Evolutionary conservation across 345 rosid genomes (phyloP).

Genomic region (Xanthoceras sorbifolium): DNA sequence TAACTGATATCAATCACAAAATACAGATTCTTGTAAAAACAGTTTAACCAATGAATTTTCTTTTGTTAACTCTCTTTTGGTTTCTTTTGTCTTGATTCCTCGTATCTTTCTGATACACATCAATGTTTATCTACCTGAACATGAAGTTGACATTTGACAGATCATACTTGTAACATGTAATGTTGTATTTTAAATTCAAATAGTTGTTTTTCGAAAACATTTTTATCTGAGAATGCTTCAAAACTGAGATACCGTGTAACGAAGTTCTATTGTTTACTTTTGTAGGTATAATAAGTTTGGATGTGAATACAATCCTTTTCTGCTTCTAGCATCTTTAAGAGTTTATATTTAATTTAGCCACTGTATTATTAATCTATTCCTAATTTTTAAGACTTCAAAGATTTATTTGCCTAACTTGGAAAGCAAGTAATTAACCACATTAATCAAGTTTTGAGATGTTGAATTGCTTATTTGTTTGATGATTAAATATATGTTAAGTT

Average conservation of each 20-base stretch:
- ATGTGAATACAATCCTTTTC: no score
- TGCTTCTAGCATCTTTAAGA: no score
- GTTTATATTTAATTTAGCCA: no score
- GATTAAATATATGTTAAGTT: not conserved
- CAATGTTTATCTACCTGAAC: not conserved
- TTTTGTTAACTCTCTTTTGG: no score
- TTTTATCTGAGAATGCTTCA: no score
- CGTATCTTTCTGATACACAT: not conserved
- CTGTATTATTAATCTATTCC: not conserved
- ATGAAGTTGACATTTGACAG: not conserved
- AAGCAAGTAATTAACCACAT: not conserved
- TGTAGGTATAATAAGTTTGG: no score
- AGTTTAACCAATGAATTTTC: not conserved
- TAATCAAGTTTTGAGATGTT: not conserved
- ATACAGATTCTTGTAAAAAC: conserved; percentile 5
- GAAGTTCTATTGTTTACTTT: no score
- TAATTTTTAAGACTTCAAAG: not conserved
- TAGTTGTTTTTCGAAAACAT: not conserved
- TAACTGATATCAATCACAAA: not conserved
- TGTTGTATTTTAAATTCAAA: not conserved
- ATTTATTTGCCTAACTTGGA: no score
- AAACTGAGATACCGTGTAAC: not conserved
- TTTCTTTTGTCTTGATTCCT: not conserved
- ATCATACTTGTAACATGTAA: conserved; percentile 1
- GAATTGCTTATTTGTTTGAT: not conserved